Percentiles rank a stretch among this genome's conserved stretches.
Evolutionary conservation across 2,329 filamentous ascomycete species (phyloP).

Genomic region (Decorospora gaudefroyi): DNA sequence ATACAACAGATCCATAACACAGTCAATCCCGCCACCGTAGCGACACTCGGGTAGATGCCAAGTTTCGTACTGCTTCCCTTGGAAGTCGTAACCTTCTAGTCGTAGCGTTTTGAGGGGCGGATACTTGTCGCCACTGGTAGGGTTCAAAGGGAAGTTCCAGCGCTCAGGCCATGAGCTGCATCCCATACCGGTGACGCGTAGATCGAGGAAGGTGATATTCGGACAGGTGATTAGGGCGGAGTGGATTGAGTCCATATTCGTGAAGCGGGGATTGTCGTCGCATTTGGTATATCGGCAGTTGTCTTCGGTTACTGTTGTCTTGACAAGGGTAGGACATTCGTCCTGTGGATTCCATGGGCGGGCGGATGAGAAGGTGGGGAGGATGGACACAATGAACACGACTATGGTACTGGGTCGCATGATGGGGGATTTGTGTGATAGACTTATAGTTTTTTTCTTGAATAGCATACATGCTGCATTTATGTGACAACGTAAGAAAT

Average conservation of each 20-base stretch:
- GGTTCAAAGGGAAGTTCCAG: constrained; percentile 18
- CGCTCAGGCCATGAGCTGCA: constrained; percentile 9
- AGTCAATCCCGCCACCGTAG: background rate
- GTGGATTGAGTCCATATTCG: constrained; percentile 12
- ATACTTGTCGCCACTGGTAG: constrained; percentile 14
- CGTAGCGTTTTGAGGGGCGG: constrained; percentile 11
- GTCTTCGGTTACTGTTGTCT: constrained; percentile 1
- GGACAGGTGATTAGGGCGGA: constrained; percentile 14
- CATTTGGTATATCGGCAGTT: background rate
- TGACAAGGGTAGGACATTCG: constrained; percentile 9
- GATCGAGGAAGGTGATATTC: constrained; percentile 20
- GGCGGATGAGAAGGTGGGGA: background rate
- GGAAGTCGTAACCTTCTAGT: constrained; percentile 17
- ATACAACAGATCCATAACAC: background rate
- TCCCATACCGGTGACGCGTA: constrained; percentile 6
- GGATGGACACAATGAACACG: background rate
- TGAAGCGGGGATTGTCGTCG: background rate
- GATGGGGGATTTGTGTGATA: no score
- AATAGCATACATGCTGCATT: no score
- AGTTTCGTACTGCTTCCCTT: background rate
- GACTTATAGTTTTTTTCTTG: no score
- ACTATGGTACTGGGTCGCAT: background rate
- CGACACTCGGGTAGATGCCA: background rate
- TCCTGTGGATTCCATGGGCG: constrained; percentile 8
- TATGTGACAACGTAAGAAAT: no score